Conservation (phyloP, 2,329 filamentous ascomycete species). For the Ophiocordyceps polyrhachis-furcata region DNA sequence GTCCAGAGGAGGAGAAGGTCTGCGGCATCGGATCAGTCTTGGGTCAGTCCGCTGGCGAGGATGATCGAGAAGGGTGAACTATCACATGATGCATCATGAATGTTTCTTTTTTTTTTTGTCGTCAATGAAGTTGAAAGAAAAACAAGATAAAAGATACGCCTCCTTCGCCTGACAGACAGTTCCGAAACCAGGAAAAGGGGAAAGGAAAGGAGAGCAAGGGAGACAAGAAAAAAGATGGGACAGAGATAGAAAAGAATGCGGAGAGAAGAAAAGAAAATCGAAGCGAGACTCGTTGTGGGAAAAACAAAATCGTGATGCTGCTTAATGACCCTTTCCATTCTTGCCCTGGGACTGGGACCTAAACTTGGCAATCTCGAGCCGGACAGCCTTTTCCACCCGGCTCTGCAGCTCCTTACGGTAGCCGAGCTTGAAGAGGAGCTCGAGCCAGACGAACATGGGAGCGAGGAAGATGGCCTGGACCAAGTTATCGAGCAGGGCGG, state of each 20-base stretch:
- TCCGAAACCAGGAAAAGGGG: too few relatives aligned
- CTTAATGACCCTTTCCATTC: conserved; percentile 33
- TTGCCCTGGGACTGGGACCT: conserved; percentile 36
- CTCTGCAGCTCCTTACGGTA: conserved; percentile 77
- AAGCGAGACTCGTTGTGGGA: too few relatives aligned
- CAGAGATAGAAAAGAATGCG: neutral
- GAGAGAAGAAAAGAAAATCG: neutral
- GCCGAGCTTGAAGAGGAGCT: conserved; percentile 75
- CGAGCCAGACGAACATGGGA: conserved; percentile 94
- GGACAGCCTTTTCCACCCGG: conserved; percentile 58
- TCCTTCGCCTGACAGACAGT: neutral
- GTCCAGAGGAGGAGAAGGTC: neutral
- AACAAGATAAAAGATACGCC: neutral
- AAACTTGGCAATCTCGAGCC: conserved; percentile 61
- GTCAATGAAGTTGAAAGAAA: neutral
- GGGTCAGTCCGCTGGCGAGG: conserved; percentile 5
- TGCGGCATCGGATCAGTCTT: conserved; percentile 5
- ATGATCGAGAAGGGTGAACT: conserved; percentile 2
- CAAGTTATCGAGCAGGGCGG: conserved; percentile 78
- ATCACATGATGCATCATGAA: too few relatives aligned
- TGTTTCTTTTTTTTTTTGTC: too few relatives aligned
- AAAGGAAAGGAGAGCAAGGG: too few relatives aligned
- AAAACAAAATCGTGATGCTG: neutral
- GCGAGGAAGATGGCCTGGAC: conserved; percentile 84
- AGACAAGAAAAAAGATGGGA: neutral